Evolutionary conservation across 768 basidiomycete species (phyloP), one percentile per base, ranked within the genome.

Genomic region (Steccherinum ochraceum): DNA sequence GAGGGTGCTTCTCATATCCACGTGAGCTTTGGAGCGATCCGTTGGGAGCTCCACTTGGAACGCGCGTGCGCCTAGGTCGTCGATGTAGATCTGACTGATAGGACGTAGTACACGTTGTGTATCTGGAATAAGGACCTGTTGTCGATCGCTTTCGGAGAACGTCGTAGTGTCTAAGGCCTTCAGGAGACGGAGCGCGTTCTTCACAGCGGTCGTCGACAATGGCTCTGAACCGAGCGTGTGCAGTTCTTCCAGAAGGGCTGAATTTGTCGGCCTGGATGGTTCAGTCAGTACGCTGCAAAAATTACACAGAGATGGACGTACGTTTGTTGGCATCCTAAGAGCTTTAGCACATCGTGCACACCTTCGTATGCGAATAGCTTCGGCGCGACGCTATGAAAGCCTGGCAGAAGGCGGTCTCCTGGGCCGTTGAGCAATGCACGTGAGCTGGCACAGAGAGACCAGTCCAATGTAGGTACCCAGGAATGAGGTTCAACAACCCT

Each of bases 1-100:
- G 11, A 62, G 50, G 16, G 24, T 30, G 20, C 20, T 24, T 12
- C 40, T 43, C n/a, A 62, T 47, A 1, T 3, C 16, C 3, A 24
- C 39, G 40, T 61, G 58, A 12, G 52, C 43, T 25, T 26, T 42
- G 3, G 42, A 25, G 13, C 40, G 18, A 12, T 25, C 48, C 21
- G 40, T 40, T 1, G 50, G 56, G 2, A 54, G 30, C 3, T 13
- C 12, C 23, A 54, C 35, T 5, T 27, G 11, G 1, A n/a, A 21
- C 12, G 40, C 49, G 3, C 50, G 45, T 3, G 25, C 16, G 12
- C 55, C 49, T 16, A 50, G 46, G 23, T 57, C 49, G 43, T 54
- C 45, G 52, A 54, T 48, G 52, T 40, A 51, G 20, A 57, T 13
- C 19, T 54, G 39, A 19, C 27, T 5, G 3, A 39, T 21, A 1